phyloP scores from a whole-genome alignment of 208 protist genomes.

The Leishmania lainsoni region DNA sequence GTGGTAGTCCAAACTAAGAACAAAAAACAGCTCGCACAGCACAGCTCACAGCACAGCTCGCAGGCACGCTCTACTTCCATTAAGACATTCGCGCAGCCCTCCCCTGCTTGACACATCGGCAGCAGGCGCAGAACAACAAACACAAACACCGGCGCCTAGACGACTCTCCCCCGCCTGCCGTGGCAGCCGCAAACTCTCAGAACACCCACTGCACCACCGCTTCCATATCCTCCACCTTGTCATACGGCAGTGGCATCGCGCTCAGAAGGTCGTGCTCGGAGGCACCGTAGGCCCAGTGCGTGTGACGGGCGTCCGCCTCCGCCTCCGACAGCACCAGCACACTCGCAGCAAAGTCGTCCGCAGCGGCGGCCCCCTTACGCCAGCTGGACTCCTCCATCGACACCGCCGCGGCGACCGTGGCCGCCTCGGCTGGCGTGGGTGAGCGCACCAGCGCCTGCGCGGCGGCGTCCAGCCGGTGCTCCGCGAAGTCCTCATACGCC shows the following conservation, averaged over 20 bases:
- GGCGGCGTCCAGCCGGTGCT: conserved; percentile 8
- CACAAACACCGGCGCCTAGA: too few species aligned
- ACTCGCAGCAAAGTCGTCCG: conserved; percentile 3
- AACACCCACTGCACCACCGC: conserved; percentile 6
- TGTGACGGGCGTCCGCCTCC: conserved; percentile 5
- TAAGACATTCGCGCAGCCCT: too few species aligned
- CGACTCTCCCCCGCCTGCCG: background rate
- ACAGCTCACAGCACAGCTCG: too few species aligned
- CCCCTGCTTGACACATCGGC: too few species aligned
- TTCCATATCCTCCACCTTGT: conserved; percentile 7
- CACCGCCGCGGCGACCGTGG: background rate
- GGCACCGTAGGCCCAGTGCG: conserved; percentile 27
- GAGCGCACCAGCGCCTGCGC: conserved; percentile 13
- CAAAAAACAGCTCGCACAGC: too few species aligned
- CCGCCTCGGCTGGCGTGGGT: conserved; percentile 11
- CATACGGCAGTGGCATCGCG: conserved; percentile 22
- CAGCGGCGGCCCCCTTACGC: background rate
- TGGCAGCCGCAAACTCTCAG: background rate
- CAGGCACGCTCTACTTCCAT: too few species aligned
- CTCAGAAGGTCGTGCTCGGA: conserved; percentile 27
- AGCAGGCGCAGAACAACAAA: too few species aligned
- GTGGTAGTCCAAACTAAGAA: too few species aligned
- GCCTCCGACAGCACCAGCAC: conserved; percentile 27
- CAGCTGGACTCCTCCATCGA: background rate
- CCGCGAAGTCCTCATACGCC: conserved; percentile 21